phyloP scores from a whole-genome alignment of 371 early-diverging fungal species.

The Scutellospora calospora region DNA sequence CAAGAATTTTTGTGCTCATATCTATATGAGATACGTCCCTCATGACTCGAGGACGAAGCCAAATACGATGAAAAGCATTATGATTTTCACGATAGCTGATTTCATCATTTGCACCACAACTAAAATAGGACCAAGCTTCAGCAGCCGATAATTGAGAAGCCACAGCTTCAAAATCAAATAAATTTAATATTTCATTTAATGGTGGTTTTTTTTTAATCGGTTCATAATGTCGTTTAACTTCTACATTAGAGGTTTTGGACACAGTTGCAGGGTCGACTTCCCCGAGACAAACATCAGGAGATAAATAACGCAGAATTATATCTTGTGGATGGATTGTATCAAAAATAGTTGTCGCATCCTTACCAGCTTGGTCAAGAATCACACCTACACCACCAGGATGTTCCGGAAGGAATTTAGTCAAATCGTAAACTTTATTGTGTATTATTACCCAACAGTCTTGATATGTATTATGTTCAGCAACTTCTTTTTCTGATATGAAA shows the following conservation, averaged over 20 bases:
- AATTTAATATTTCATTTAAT: constrained; percentile 69
- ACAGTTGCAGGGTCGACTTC: constrained; percentile 54
- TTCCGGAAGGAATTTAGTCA: constrained; percentile 52
- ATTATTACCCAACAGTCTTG: constrained; percentile 81
- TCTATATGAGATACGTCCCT: constrained; percentile 77
- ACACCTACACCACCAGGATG: constrained; percentile 76
- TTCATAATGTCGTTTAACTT: constrained; percentile 48
- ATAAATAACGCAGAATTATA: constrained; percentile 64
- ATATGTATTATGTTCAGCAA: constrained; percentile 70
- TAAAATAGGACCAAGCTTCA: constrained; percentile 90
- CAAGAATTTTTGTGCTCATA: constrained; percentile 70
- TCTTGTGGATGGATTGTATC: constrained; percentile 71
- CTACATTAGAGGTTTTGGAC: constrained; percentile 46
- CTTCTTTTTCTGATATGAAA: constrained; percentile 57
- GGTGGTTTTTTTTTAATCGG: constrained; percentile 63
- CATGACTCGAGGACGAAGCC: constrained; percentile 81
- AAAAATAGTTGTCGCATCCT: constrained; percentile 87
- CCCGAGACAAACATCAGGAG: constrained; percentile 66
- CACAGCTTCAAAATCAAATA: constrained; percentile 80
- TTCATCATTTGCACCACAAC: constrained; percentile 85
- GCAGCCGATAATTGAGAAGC: constrained; percentile 64
- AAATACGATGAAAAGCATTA: constrained; percentile 75
- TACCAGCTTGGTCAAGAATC: constrained; percentile 73
- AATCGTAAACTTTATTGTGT: constrained; percentile 84
- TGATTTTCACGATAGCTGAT: constrained; percentile 84